Conservation (phyloP, 495 filamentous ascomycete species). For the Podospora pseudopauciseta region DNA sequence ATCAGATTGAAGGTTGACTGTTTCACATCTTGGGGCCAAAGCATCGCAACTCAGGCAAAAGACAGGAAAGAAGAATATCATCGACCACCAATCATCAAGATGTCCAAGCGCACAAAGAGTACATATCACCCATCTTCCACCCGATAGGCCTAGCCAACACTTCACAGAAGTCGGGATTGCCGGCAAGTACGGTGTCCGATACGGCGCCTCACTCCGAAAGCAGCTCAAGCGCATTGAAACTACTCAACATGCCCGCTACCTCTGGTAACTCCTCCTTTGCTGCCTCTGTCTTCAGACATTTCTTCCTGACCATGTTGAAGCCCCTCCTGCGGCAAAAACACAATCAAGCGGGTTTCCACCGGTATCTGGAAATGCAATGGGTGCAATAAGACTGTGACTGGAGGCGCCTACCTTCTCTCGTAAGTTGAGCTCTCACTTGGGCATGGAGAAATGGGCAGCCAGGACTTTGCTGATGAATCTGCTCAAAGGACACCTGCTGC, state of each 20-base stretch:
- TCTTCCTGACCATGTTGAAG: background rate
- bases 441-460: constrained; percentile 9
- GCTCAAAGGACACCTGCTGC: constrained; percentile 75
- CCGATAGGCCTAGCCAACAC: background rate
- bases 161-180: constrained; percentile 22
- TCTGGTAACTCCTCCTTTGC: constrained; percentile 36
- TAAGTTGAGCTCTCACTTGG: constrained; percentile 50
- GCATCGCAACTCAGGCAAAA: background rate
- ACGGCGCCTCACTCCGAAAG: constrained; percentile 95
- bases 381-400: constrained; percentile 83
- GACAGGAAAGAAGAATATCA: background rate
- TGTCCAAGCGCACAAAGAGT: constrained; percentile 22
- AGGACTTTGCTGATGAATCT: constrained; percentile 12
- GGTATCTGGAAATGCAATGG: constrained; percentile 90
- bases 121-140: background rate
- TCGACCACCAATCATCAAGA: constrained; percentile 5
- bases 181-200: constrained; percentile 48
- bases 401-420: constrained; percentile 88
- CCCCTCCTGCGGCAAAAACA: constrained; percentile 82
- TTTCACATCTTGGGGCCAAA: background rate
- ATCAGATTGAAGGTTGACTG: background rate
- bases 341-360: constrained; percentile 79
- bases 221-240: constrained; percentile 98
- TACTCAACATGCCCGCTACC: constrained; percentile 83
- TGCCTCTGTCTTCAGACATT: background rate